Percentiles rank a stretch among this genome's conserved stretches.
phyloP scores from a whole-genome alignment of 2,329 filamentous ascomycete species.

The Epichloe coenophiala region DNA sequence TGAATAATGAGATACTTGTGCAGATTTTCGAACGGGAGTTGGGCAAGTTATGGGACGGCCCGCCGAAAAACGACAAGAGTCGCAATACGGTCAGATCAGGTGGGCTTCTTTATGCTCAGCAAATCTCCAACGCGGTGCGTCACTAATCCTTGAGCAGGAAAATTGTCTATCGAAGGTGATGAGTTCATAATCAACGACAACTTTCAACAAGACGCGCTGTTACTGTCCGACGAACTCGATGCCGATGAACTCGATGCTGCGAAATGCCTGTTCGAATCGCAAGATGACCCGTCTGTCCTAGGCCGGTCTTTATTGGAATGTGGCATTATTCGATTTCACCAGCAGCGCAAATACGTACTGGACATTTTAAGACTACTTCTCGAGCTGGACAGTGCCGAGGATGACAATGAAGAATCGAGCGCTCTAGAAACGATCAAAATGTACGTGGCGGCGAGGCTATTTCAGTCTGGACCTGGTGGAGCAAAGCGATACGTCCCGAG shows the following conservation, averaged over 20 bases:
- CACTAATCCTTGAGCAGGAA: slow-evolving; percentile 40
- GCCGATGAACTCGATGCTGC: slow-evolving; percentile 82
- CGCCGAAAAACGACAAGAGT: slow-evolving; percentile 60
- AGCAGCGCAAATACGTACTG: slow-evolving; percentile 68
- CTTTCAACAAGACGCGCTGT: slow-evolving; percentile 70
- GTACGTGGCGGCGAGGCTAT: slow-evolving; percentile 21
- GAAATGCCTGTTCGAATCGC: slow-evolving; percentile 58
- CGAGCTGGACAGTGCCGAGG: slow-evolving; percentile 42
- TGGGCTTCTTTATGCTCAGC: slow-evolving; percentile 20
- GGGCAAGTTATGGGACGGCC: slow-evolving; percentile 61
- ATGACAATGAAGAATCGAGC: slow-evolving; percentile 34
- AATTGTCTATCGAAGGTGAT: slow-evolving; percentile 56
- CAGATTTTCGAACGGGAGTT: slow-evolving; percentile 60
- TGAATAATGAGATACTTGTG: slow-evolving; percentile 57
- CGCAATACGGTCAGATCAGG: slow-evolving; percentile 57
- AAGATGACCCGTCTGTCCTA: slow-evolving; percentile 52
- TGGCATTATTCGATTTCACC: slow-evolving; percentile 77
- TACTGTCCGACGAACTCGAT: slow-evolving; percentile 77
- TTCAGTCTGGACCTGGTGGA: slow-evolving; percentile 20
- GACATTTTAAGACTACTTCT: slow-evolving; percentile 74
- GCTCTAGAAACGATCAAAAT: slow-evolving; percentile 20
- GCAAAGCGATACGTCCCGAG: slow-evolving; percentile 55
- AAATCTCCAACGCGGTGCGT: neutral
- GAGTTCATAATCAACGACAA: slow-evolving; percentile 74
- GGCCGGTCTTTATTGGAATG: slow-evolving; percentile 64